Evolutionary conservation across 352 stramenopile genomes (phyloP).

Genomic region (Phytophthora pini): DNA sequence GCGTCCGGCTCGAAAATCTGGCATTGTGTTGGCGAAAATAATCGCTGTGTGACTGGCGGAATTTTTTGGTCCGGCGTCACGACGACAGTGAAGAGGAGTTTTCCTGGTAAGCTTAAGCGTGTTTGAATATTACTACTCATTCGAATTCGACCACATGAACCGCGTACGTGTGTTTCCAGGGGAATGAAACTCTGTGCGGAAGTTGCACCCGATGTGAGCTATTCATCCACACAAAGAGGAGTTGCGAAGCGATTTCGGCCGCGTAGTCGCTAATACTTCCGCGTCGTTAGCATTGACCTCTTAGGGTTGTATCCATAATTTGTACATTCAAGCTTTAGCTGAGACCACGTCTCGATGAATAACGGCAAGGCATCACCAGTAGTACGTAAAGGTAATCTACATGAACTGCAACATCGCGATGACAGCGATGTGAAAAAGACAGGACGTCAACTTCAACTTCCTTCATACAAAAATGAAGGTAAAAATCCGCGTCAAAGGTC

Average conservation of each 20-base stretch:
- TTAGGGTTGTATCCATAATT: no score
- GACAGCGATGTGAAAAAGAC: constrained; percentile 6
- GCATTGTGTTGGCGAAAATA: constrained; percentile 8
- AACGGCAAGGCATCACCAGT: no score
- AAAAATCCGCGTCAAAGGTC: constrained; percentile 9
- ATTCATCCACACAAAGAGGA: neutral
- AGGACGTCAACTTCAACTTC: constrained; percentile 24
- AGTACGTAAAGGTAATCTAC: no score
- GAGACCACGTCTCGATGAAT: neutral
- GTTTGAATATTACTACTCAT: constrained; percentile 12
- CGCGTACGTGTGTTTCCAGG: constrained; percentile 5
- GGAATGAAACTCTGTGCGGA: neutral
- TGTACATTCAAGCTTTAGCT: neutral
- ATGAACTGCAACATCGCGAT: constrained; percentile 2
- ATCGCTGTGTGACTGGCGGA: neutral
- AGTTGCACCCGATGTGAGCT: constrained; percentile 8
- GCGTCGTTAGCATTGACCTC: neutral
- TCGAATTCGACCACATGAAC: constrained; percentile 20
- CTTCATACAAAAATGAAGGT: neutral
- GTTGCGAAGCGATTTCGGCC: neutral
- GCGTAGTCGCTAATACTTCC: neutral
- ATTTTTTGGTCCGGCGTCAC: constrained; percentile 4
- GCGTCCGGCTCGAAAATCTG: constrained; percentile 15
- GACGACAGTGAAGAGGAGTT: constrained; percentile 2
- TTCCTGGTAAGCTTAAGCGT: neutral